Percentiles rank a stretch among this genome's conserved stretches.
Conservation (phyloP, 1,284 basidiomycete genomes). For the Papiliotrema nemorosa region DNA sequence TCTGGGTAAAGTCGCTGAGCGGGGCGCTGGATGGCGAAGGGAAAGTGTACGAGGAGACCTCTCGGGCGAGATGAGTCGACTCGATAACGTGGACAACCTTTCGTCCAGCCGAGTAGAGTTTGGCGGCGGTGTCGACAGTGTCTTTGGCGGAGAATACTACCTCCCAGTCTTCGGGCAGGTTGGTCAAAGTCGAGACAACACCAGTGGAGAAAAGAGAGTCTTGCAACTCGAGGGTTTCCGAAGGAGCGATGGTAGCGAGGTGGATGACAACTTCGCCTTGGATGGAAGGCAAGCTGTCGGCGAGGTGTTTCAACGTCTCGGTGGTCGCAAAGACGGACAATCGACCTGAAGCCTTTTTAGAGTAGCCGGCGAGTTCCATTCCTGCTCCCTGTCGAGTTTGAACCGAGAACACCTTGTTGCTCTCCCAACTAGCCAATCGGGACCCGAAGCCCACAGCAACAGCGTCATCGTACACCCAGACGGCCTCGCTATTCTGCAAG, state of each 20-base stretch:
- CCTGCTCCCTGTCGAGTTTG: slow-evolving; percentile 88
- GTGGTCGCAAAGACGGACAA: slow-evolving; percentile 47
- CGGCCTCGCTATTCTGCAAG: slow-evolving; percentile 36
- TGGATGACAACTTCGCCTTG: slow-evolving; percentile 70
- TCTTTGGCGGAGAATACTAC: slow-evolving; percentile 77
- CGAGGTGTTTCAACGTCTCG: slow-evolving; percentile 64
- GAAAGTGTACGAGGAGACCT: slow-evolving; percentile 41
- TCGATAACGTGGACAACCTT: slow-evolving; percentile 48
- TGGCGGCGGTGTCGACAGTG: slow-evolving; percentile 63
- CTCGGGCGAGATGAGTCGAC: slow-evolving; percentile 41
- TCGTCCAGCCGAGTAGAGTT: slow-evolving; percentile 33
- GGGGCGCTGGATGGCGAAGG: slow-evolving; percentile 24
- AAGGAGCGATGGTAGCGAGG: slow-evolving; percentile 66
- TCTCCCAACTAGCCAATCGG: slow-evolving; percentile 22
- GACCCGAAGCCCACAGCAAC: slow-evolving; percentile 42
- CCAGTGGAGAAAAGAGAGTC: slow-evolving; percentile 60
- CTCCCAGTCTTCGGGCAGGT: slow-evolving; percentile 65
- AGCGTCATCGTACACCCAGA: slow-evolving; percentile 50
- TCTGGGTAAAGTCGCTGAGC: slow-evolving; percentile 26
- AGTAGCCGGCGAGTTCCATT: slow-evolving; percentile 70
- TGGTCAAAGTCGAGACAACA: slow-evolving; percentile 54
- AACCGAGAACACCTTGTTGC: slow-evolving; percentile 59
- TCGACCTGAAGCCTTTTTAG: slow-evolving; percentile 54
- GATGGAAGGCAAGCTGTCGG: slow-evolving; percentile 63
- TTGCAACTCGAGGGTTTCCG: slow-evolving; percentile 58